Evolutionary conservation across 345 rosid genomes (phyloP), one percentile per base, ranked within the genome.

Genomic region (Theobroma cacao): DNA sequence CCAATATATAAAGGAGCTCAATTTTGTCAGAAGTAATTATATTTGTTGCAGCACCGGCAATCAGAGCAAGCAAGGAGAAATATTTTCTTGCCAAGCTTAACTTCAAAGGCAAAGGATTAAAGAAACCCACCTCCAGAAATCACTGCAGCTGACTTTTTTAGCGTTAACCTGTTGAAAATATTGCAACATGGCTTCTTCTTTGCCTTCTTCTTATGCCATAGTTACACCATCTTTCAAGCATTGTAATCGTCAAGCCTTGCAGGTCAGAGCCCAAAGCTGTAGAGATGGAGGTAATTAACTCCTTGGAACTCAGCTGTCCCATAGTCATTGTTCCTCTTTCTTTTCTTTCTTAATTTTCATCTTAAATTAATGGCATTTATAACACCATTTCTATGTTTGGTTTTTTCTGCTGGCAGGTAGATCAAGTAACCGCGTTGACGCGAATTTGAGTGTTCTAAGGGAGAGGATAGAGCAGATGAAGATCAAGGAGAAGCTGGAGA

Each of bases 401-500:
- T 13, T n/a, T 11, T 10, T 33, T 15, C 6, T 14, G 40, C 22
- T 24, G 73, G 10, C 86, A 85, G 92, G 84, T 18, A 79, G 80
- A 62, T 73, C 80, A 3, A 72, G 79, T 24, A 72, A 81, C 24
- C 76, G 72, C 2, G 91, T 85, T 0, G 90, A 87, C 40, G 88
- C 85, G 5, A 83, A 81, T 83, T 47, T 89, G 85, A 82, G 79
- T 3, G 75, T 84, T 28, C 64, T 90, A n/a, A 89, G 74, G 80
- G 87, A 83, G 75, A 87, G 91, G 74, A 86, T 89, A 20, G 83
- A 82, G 43, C 72, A 84, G 47, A 77, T 84, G 52, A 84, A 81
- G 86, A 76, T 75, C 20, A 90, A 86, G 82, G 91, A 90, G 88
- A 81, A 82, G 71, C 78, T 87, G 2, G 88, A 83, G 86, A 87